Evolutionary conservation across 352 stramenopile species (phyloP), one percentile per base, ranked within the genome.

Genomic region (Aphanomyces cochlioides): DNA sequence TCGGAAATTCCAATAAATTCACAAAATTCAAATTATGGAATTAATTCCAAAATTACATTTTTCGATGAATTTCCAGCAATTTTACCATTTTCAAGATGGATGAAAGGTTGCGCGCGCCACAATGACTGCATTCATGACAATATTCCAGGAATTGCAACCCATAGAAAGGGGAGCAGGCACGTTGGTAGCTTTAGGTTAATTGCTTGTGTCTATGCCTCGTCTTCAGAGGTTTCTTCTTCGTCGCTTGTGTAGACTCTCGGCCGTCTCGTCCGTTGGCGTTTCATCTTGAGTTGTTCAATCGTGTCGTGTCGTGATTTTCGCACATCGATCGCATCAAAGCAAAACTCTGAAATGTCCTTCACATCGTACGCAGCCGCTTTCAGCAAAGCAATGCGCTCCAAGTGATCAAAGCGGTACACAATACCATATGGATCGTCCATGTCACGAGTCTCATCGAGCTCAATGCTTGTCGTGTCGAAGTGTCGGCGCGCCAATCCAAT

Each of bases 241-340:
- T 50, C 43, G 17, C 43, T 50, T 1, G 10, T 50, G 43, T n/a
- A n/a, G 10, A n/a, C 43, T n/a, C 43, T 50, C 2, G 43, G 19
- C 17, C n/a, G 36, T 61, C 21, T 7, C 54, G 54, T 28, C 37
- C 37, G 17, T 12, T 39, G 54, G 17, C 54, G 54, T 39, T 61
- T 61, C 21, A 28, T 28, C 13, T 61, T 61, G 15, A 43, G 36
- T 5, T 37, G 28, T 61, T 61, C 54, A 37, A 61, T 40, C 17
- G 64, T 70, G 15, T 70, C 64, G 40, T 36, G 3, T 7, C 64
- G 36, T 15, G 7, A 34, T 34, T 63, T 60, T 37, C 64, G 48
- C 10, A 39, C 43, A 34, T 70, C 64, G 40, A 70, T 70, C 36
- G 64, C 64, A 17, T 70, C 50, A 34, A 61, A 70, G 39, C 64